These are phyloP conservation scores for Spiraea crenata DNA, from an alignment of 331 rosid species.

Conservation along the genomic window DNA sequence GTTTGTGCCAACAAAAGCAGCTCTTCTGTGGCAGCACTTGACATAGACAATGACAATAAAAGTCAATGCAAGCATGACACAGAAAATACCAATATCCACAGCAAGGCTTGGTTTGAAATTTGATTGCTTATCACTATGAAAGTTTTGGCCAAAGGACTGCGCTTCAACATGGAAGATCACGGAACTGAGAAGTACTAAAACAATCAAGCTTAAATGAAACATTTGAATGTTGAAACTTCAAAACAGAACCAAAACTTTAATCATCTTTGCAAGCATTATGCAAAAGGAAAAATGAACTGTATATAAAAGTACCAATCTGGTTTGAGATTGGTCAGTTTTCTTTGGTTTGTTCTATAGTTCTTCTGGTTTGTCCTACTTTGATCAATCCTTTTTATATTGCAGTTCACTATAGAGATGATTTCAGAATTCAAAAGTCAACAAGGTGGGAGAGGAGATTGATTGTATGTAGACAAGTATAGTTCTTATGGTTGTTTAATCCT, in stretches of 20 bases:
- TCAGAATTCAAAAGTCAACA: constrained; percentile 31
- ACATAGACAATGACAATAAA: constrained; percentile 64
- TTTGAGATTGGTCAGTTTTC: constrained; percentile 26
- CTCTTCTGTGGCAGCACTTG: constrained; percentile 54
- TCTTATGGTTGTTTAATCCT: constrained; percentile 12
- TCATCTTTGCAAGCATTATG: constrained; percentile 35
- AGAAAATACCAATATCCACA: constrained; percentile 61
- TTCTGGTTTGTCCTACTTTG: constrained; percentile 30
- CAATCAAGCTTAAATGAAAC: constrained; percentile 26
- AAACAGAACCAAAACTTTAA: constrained; percentile 12
- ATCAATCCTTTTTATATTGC: constrained; percentile 18
- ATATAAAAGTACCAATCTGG: neutral
- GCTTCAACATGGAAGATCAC: constrained; percentile 47
- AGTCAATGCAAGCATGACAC: constrained; percentile 58
- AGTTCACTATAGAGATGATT: neutral
- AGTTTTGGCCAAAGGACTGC: constrained; percentile 14
- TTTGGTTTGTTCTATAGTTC: constrained; percentile 34
- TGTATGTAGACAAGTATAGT: neutral
- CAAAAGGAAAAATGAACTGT: neutral
- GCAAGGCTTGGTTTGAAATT: constrained; percentile 66
- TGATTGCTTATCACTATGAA: neutral
- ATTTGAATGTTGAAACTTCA: constrained; percentile 24
- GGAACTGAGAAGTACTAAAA: constrained; percentile 19
- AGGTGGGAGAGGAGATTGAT: constrained; percentile 17
- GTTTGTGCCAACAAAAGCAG: constrained; percentile 18